phyloP scores from a whole-genome alignment of 768 basidiomycete species.

The Termitomyces sp. region DNA sequence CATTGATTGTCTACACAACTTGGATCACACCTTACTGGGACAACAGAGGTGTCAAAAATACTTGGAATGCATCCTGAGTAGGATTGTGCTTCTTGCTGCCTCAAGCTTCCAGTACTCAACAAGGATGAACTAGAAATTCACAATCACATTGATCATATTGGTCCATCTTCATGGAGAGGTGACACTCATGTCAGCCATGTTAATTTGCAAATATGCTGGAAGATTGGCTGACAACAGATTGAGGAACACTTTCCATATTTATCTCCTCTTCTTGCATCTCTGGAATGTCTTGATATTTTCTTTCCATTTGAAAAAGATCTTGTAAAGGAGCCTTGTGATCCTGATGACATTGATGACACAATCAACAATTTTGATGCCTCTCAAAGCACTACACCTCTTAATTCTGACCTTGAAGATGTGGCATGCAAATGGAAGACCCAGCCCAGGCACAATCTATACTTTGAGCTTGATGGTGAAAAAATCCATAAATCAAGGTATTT shows the following conservation, averaged over 20 bases:
- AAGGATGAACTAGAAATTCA: slow-evolving; percentile 18
- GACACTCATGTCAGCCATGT: slow-evolving; percentile 20
- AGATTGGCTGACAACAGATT: not conserved
- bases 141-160: slow-evolving; percentile 25
- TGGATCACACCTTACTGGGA: too few species aligned
- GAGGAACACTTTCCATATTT: not conserved
- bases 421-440: not conserved
- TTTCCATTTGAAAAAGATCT: not conserved
- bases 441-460: not conserved
- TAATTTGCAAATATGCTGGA: slow-evolving; percentile 17
- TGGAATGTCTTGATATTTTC: not conserved
- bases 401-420: not conserved
- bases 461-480: not conserved
- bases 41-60: too few species aligned
- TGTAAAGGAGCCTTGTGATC: not conserved
- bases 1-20: too few species aligned
- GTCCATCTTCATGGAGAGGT: slow-evolving; percentile 29
- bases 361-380: not conserved
- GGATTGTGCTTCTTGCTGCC: too few species aligned
- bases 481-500: not conserved
- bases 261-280: not conserved
- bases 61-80: too few species aligned
- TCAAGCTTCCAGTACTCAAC: too few species aligned
- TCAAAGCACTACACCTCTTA: not conserved
- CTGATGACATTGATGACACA: slow-evolving; percentile 1